Evolutionary conservation across 2,329 filamentous ascomycete genomes (phyloP).

Genomic region (Aspergillus sp.): DNA sequence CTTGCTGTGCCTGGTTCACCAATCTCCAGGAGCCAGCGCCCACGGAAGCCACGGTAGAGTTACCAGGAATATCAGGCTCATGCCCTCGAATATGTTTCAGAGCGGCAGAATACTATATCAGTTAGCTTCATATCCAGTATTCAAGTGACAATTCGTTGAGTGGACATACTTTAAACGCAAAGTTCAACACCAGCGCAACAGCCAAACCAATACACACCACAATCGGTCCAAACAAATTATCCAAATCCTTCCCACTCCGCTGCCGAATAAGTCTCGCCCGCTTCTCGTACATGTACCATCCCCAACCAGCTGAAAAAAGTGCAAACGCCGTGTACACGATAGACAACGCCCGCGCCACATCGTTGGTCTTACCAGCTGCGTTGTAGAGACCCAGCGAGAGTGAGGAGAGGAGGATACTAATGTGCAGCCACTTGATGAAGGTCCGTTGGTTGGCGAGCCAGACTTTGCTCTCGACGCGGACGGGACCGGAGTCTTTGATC

Average conservation of each 20-base stretch:
- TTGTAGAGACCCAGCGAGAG: conserved; percentile 82
- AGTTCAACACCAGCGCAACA: conserved; percentile 75
- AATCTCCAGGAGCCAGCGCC: background rate
- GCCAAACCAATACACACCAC: conserved; percentile 75
- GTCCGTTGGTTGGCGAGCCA: conserved; percentile 98
- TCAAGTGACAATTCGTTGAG: background rate
- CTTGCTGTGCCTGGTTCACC: background rate
- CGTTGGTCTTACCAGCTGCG: conserved; percentile 67
- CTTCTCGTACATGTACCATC: conserved; percentile 72
- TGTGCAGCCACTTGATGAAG: conserved; percentile 98
- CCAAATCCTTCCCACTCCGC: conserved; percentile 86
- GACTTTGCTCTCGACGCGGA: conserved; percentile 94
- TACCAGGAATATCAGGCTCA: background rate
- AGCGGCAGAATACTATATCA: conserved; percentile 24
- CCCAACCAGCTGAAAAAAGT: conserved; percentile 78
- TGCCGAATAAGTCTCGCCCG: conserved; percentile 72
- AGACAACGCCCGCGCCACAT: conserved; percentile 71
- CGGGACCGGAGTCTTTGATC: conserved; percentile 89
- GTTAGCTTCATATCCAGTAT: conserved; percentile 8
- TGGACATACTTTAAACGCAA: conserved; percentile 62
- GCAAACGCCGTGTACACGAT: conserved; percentile 76
- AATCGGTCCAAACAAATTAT: conserved; percentile 77
- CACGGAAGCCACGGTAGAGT: background rate
- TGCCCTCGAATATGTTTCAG: conserved; percentile 3
- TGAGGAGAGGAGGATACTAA: conserved; percentile 77